phyloP scores from a whole-genome alignment of 208 protist species.

The Giardia duodenalis region DNA sequence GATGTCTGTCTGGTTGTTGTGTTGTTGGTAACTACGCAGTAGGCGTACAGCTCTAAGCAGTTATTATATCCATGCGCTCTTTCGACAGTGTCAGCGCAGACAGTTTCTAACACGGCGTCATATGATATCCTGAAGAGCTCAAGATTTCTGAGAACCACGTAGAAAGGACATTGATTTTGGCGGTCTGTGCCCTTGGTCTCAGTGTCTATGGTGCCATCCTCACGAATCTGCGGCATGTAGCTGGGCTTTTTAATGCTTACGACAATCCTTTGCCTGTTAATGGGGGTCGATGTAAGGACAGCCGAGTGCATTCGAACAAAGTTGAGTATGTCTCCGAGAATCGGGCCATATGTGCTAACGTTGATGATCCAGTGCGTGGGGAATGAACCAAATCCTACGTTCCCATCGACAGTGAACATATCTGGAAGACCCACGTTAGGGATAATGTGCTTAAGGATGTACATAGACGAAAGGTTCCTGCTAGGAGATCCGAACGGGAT shows the following conservation, averaged over 20 bases:
- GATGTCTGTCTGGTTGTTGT: neutral
- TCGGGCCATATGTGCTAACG: neutral
- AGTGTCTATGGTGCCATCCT: neutral
- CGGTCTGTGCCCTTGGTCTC: neutral
- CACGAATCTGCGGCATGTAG: neutral
- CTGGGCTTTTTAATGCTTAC: neutral
- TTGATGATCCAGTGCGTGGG: neutral
- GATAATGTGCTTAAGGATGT: neutral
- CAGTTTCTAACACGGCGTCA: neutral
- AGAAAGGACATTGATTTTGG: neutral
- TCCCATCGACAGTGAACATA: neutral
- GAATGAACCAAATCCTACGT: neutral
- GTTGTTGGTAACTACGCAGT: neutral
- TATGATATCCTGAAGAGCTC: neutral
- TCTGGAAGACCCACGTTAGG: neutral
- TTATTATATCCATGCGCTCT: neutral
- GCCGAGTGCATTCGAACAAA: neutral
- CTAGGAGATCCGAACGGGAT: neutral
- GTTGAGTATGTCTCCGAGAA: neutral
- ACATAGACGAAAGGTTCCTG: neutral
- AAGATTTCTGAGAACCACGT: neutral
- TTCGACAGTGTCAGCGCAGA: neutral
- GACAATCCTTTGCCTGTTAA: neutral
- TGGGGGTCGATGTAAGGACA: neutral
- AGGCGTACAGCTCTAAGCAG: neutral